Base-by-base conservation (phyloP, 139 green algal genomes). In the Chlorella sp. region DNA sequence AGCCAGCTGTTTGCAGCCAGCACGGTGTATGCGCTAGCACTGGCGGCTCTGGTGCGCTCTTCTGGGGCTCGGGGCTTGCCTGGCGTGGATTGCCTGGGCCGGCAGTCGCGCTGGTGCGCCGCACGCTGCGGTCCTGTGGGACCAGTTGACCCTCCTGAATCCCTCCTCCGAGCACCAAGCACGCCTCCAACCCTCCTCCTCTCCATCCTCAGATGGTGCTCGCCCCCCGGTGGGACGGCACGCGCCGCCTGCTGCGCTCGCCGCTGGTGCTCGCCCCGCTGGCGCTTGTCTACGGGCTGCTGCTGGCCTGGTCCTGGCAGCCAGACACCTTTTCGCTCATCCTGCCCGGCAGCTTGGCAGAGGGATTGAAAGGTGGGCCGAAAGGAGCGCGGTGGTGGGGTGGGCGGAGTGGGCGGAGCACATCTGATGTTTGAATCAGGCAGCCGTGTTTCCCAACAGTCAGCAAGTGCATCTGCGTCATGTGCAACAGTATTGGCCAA, bases 241-340 rank as follows among this genome's bases (percentile, higher is more conserved):
- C 84, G 8, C 40, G 80, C 4, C 64, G 76, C 1, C 1, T 60
- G 30, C 40, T 86, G 30, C 70, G 56, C 56, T 67, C 70, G 20
- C 56, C 72, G 32, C 67, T 73, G 43, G 85, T 84, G 26, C 56
- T 90, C 56, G 48, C 30, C 1, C 93, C 93, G 5, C 56, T 95
- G 32, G 85, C 84, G 17, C 32, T 92, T 0, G 86, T 60, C 0
- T 96, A 96, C 74, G 54, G 87, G 11, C 64, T 86, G 7, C 87
- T 96, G 72, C 84, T 96, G 26, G 62, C 41, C 3, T 56, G 82
- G 30, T 94, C 92, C 26, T 96, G 90, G 90, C 77, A 87, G 26
- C 92, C 94, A 41, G 94, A 96, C 85, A 96, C 89, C 2, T 65
- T 96, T 3, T 87, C 76, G 58, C 84, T 95, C 9, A 90, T 96